Base-by-base conservation (phyloP, 2,329 filamentous ascomycete species). In the Sphaerostilbella broomeana region DNA sequence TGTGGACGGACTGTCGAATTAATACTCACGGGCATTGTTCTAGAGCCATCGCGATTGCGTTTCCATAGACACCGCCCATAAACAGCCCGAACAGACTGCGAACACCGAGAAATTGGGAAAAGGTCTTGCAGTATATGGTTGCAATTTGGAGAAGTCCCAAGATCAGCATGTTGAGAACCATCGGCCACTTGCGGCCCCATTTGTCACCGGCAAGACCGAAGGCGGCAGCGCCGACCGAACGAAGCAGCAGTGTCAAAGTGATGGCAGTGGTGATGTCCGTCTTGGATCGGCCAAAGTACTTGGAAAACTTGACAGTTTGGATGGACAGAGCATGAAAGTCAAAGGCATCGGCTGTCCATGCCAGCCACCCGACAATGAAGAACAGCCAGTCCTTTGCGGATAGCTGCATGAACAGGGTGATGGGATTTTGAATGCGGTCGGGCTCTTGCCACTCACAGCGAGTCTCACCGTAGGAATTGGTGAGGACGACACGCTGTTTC, bases 341-440 rank as follows among this genome's bases (percentile, higher is more conserved):
- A 57, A 89, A 90, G 4, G 85, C 84, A 58, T 90, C 86, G 41
- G 84, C 84, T 1, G 77, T 84, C 86, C 86, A 90, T 12, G 84
- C 80, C 22, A 73, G 61, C 55, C 89, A 79, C 3, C 84, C 85
- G 9, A 87, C 81, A 27, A 84, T 47, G 63, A 90, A 80, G 65
- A 85, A 88, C 12, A 84, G 54, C 84, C 85, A 90, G 55, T 84
- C 79, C 44, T 70, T 75, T 17, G 67, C 65, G 3, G 69, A 73
- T 12, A 92, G 70, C 60, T 80, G 72, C 19, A 68, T 70, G 45
- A 87, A 67, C 20, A 90, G 69, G 25, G 69, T 76, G 61, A 90
- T 65, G 26, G 86, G 86, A 56, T 90, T 86, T 50, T 71, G 67
- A 40, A 87, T 69, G 11, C 73, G 78, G 30, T 78, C 72, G 1